phyloP scores from a whole-genome alignment of 2,329 filamentous ascomycete species.

The Beauveria caledonica region DNA sequence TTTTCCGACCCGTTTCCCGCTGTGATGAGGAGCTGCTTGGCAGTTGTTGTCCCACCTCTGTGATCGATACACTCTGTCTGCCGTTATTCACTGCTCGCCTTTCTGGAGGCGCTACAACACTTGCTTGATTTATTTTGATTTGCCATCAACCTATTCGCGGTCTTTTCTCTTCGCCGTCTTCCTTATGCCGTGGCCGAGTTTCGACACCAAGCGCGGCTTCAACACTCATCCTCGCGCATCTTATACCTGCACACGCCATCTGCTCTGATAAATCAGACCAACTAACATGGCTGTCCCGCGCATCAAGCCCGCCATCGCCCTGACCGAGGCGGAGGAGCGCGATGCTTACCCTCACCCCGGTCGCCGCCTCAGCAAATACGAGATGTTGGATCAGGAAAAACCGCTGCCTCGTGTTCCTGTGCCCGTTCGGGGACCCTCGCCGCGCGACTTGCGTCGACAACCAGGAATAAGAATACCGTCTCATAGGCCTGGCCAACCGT shows the following conservation, averaged over 20 bases:
- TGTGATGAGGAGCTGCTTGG: neutral
- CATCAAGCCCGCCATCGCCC: conserved; percentile 7
- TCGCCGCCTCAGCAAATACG: conserved; percentile 9
- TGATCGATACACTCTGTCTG: neutral
- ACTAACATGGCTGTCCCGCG: conserved; percentile 2
- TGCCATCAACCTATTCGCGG: neutral
- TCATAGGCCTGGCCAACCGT: neutral
- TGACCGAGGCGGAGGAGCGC: conserved; percentile 6
- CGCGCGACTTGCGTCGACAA: neutral
- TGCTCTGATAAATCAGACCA: neutral
- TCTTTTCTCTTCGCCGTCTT: neutral
- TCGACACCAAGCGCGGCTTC: too few relatives aligned
- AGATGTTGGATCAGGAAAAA: neutral
- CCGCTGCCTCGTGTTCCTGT: conserved; percentile 3
- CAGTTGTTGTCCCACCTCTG: neutral
- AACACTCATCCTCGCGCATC: neutral
- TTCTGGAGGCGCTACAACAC: neutral
- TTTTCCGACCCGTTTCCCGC: neutral
- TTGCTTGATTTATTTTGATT: neutral
- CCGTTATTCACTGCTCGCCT: neutral
- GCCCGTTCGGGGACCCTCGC: neutral
- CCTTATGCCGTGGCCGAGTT: too few relatives aligned
- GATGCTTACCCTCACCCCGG: conserved; percentile 8
- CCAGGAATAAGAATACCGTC: neutral
- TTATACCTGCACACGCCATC: neutral